A percentile compares a stretch with the other conserved stretches of the same genome.
phyloP scores from a whole-genome alignment of 345 rosid species.

The Lepidium aucheri region DNA sequence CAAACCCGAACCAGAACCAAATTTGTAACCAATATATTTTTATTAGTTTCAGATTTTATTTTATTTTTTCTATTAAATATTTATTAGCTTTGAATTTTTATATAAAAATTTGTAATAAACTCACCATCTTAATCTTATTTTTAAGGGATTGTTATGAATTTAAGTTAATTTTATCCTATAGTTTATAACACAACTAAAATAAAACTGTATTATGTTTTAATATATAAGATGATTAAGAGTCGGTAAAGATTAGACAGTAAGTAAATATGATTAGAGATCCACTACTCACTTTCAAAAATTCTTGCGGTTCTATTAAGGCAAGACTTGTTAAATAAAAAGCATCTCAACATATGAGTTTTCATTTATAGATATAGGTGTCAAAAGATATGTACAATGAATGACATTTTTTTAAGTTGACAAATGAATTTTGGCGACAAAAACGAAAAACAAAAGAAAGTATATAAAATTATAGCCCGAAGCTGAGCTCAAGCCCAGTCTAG shows the following conservation, averaged over 20 bases:
- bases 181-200: no score
- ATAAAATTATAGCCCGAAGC: not conserved
- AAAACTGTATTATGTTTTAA: no score
- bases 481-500: no score
- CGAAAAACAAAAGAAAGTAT: not conserved
- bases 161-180: no score
- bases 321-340: not conserved
- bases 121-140: no score
- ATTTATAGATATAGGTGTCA: not conserved
- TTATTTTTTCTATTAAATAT: no score
- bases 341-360: not conserved
- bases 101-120: no score
- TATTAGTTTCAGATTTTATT: no score
- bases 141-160: no score
- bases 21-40: no score
- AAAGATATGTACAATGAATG: not conserved
- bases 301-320: slow-evolving; percentile 1
- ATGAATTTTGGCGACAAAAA: not conserved
- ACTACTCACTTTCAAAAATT: not conserved
- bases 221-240: not conserved
- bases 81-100: no score
- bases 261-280: slow-evolving; percentile 2
- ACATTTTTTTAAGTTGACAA: not conserved
- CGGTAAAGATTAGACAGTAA: not conserved
- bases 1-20: no score